phyloP scores from a whole-genome alignment of 768 basidiomycete species.

The Chalciporus sphaerocephalus region DNA sequence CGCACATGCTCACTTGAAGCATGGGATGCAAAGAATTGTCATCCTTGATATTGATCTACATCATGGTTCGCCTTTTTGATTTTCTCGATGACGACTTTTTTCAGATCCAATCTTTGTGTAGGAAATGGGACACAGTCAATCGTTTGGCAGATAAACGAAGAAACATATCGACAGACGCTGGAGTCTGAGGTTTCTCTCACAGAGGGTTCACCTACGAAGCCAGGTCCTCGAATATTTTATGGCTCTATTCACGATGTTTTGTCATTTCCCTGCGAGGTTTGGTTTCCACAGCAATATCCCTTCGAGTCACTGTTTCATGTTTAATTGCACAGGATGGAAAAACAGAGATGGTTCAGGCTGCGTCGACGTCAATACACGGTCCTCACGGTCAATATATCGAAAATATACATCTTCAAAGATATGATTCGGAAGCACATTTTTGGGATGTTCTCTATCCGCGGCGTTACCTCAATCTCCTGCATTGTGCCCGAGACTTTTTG shows the following conservation, averaged over 20 bases:
- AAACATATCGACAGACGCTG: slow-evolving; percentile 66
- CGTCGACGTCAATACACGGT: slow-evolving; percentile 44
- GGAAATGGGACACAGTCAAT: slow-evolving; percentile 95
- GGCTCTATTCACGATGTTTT: slow-evolving; percentile 92
- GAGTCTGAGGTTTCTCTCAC: slow-evolving; percentile 39
- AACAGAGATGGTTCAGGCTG: slow-evolving; percentile 71
- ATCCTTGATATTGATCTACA: slow-evolving; percentile 77
- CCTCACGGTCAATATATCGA: slow-evolving; percentile 24
- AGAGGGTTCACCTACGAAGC: slow-evolving; percentile 29
- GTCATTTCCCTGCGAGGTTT: slow-evolving; percentile 87
- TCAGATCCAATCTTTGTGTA: slow-evolving; percentile 23
- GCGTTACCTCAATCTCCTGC: slow-evolving; percentile 57
- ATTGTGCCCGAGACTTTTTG: slow-evolving; percentile 68
- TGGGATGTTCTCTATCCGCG: slow-evolving; percentile 55
- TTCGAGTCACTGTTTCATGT: neutral
- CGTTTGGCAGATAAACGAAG: slow-evolving; percentile 87
- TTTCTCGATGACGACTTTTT: neutral
- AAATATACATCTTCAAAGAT: slow-evolving; percentile 24
- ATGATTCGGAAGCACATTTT: slow-evolving; percentile 10
- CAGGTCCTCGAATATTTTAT: slow-evolving; percentile 70
- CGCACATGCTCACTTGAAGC: slow-evolving; percentile 82
- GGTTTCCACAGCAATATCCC: neutral
- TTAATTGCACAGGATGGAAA: slow-evolving; percentile 66
- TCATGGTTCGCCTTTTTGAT: slow-evolving; percentile 16
- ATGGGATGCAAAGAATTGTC: slow-evolving; percentile 72